Evolutionary conservation across 305 asterid genomes (phyloP).

Genomic region (Fraxinus angustifolia): DNA sequence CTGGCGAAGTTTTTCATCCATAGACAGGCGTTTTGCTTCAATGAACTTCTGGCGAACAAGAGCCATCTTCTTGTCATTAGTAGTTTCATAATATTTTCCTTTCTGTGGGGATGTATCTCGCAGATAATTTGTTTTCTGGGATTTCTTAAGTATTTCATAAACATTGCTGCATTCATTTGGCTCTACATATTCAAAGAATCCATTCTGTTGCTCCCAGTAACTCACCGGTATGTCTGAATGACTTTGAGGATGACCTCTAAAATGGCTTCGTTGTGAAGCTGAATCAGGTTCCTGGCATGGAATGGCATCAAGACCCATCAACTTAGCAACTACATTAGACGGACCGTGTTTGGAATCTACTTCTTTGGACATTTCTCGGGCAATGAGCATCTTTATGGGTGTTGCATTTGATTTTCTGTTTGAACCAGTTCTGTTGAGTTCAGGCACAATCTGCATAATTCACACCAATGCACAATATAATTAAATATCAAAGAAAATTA

Average conservation of each 20-base stretch:
- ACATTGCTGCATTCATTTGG: constrained; percentile 60
- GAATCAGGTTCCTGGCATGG: constrained; percentile 60
- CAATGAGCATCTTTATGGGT: constrained; percentile 90
- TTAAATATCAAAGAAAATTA: constrained; percentile 13
- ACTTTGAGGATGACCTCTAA: constrained; percentile 54
- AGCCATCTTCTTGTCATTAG: constrained; percentile 42
- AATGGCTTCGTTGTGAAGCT: constrained; percentile 43
- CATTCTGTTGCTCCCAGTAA: constrained; percentile 62
- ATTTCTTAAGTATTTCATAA: constrained; percentile 44
- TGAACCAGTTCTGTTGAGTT: constrained; percentile 40
- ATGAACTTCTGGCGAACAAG: constrained; percentile 53
- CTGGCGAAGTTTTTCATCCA: constrained; percentile 50
- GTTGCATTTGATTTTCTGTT: constrained; percentile 56
- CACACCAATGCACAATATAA: constrained; percentile 25
- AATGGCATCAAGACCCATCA: constrained; percentile 95
- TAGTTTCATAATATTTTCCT: constrained; percentile 32
- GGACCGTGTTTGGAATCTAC: constrained; percentile 51
- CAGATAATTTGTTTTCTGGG: constrained; percentile 25
- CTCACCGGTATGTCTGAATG: constrained; percentile 59
- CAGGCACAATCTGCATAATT: constrained; percentile 60
- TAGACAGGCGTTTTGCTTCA: constrained; percentile 51
- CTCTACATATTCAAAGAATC: constrained; percentile 46
- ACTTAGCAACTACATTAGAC: constrained; percentile 84
- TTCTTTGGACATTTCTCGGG: constrained; percentile 93
- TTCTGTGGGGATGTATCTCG: constrained; percentile 39